A percentile compares a stretch with the other conserved stretches of the same genome.
Conservation (phyloP, 2,329 filamentous ascomycete genomes). For the Microsporum canis region DNA sequence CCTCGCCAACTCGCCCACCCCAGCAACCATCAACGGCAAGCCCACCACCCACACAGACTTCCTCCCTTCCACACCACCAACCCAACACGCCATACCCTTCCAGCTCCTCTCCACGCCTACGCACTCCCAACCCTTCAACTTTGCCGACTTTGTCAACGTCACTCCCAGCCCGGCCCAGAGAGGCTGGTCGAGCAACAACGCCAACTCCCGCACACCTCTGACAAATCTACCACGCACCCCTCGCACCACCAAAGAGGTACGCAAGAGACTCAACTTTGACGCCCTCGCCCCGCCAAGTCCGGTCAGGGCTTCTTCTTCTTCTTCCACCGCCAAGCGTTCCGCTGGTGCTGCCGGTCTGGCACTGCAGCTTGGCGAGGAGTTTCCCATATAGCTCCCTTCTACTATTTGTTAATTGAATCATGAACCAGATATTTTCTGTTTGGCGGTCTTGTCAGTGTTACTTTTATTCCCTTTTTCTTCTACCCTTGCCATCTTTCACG, state of each 20-base stretch:
- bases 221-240: conserved; percentile 53
- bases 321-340: not conserved
- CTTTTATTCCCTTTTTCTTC: not conserved
- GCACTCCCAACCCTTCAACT: conserved; percentile 73
- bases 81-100: conserved; percentile 44
- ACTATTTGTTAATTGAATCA: not conserved
- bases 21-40: conserved; percentile 50
- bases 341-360: conserved; percentile 7
- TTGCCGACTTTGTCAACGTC: conserved; percentile 94
- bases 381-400: conserved; percentile 5
- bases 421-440: not conserved
- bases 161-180: conserved; percentile 90
- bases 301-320: conserved; percentile 24
- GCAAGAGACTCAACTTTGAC: conserved; percentile 73
- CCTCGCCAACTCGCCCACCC: conserved; percentile 82
- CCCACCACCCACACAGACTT: conserved; percentile 32
- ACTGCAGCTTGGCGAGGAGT: conserved; percentile 10
- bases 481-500: not conserved
- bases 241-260: conserved; percentile 53
- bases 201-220: conserved; percentile 43
- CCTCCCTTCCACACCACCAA: conserved; percentile 64
- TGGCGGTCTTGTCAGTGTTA: not conserved
- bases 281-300: conserved; percentile 49
- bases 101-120: conserved; percentile 48
- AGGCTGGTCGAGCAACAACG: conserved; percentile 45